Conservation (phyloP, 2,329 filamentous ascomycete genomes). For the Fonsecaea pedrosoi region DNA sequence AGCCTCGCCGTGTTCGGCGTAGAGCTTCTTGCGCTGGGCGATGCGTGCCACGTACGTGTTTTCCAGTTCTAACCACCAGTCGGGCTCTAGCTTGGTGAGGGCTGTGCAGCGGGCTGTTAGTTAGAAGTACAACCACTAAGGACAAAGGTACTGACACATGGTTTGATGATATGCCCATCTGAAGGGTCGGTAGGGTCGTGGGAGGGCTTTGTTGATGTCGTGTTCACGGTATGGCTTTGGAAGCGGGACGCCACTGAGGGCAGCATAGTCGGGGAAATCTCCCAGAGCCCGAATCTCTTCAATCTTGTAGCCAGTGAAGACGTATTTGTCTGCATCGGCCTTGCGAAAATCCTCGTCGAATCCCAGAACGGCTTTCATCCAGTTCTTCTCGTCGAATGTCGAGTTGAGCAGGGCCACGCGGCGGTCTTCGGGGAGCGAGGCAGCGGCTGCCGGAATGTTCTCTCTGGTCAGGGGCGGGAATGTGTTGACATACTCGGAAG, state of each 20-base stretch:
- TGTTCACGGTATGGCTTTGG: conserved; percentile 70
- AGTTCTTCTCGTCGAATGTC: conserved; percentile 44
- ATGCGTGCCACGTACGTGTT: conserved; percentile 73
- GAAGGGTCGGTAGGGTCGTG: conserved; percentile 80
- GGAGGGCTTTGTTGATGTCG: conserved; percentile 69
- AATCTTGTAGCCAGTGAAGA: conserved; percentile 72
- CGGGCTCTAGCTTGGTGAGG: conserved; percentile 75
- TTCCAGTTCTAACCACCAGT: conserved; percentile 92
- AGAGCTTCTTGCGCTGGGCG: conserved; percentile 70
- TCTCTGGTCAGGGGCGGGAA: conserved; percentile 63
- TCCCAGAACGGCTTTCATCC: conserved; percentile 48
- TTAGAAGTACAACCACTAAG: background rate
- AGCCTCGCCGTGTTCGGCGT: conserved; percentile 65
- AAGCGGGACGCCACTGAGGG: conserved; percentile 74
- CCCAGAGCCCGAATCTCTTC: conserved; percentile 73
- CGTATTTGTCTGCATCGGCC: conserved; percentile 55
- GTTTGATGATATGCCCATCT: conserved; percentile 88
- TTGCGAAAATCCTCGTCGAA: conserved; percentile 51
- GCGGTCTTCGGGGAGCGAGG: conserved; percentile 36
- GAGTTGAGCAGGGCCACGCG: conserved; percentile 32
- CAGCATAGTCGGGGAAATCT: conserved; percentile 79
- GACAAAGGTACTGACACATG: conserved; percentile 70
- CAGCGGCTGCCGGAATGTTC: conserved; percentile 48
- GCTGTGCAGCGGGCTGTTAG: conserved; percentile 56
- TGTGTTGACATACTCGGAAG: conserved; percentile 52